Base-by-base conservation (phyloP, 805 yeast genomes). In the Candida incommunis region DNA sequence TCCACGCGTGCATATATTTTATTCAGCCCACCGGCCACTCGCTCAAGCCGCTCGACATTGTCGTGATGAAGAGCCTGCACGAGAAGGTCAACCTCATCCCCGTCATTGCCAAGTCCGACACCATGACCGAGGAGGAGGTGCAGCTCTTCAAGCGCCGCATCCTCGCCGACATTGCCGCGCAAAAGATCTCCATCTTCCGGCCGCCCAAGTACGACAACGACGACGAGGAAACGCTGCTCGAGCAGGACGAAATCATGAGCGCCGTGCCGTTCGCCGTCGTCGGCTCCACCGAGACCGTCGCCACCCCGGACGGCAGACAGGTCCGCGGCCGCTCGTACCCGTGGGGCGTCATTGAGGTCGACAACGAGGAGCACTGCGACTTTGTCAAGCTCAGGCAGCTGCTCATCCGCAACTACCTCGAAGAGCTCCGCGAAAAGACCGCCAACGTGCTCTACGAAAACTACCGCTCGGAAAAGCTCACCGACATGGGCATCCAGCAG, bases 1-100 rank as follows among this genome's bases (percentile, higher is more conserved):
- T 92, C 48, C 98, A 92, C 63, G 97, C 96, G 26, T 78, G 87
- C 61, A 67, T 92, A 51, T 92, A 88, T 66, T 90, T 92, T 57
- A 83, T 92, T 57, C 96, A 90, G 66, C 98, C 98, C 54, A 88
- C 96, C 22, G 97, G 96, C 49, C 98, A 92, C 66, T 77, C 84
- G 40, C 73, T 92, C 62, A 83, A 80, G 61, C 80, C 96, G 18
- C 71, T 92, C 57, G 98, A 92, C 64, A 78, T 92, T 54, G 80
- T 75, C 52, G 83, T 88, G 54, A 84, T 92, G 85, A 80, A 80
- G 60, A 76, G 78, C 60, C 76, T 92, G 50, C 94, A 86, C 67
- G 80, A 80, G 59, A 87, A 86, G 63, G 96, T 88, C 50, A 92
- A 92, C 63, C 73, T 92, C 63, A 84, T 92, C 50, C 98, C 98